Percentiles rank a stretch among this genome's conserved stretches.
Evolutionary conservation across 768 basidiomycete species (phyloP).

Genomic region (Tylopilus sp.): DNA sequence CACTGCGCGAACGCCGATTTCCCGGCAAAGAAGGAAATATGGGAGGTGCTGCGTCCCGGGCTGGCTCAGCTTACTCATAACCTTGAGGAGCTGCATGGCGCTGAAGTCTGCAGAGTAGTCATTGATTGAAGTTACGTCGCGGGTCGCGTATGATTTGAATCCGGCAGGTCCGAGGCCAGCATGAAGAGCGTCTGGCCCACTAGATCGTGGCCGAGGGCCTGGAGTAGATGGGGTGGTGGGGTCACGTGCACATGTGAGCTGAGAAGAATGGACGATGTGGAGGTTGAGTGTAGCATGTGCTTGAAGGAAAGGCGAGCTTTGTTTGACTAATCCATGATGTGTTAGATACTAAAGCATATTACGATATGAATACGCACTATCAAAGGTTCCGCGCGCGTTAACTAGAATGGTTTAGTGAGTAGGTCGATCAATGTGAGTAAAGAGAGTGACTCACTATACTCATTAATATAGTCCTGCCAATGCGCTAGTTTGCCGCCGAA

Average conservation of each 20-base stretch:
- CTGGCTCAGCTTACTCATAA: conserved; percentile 75
- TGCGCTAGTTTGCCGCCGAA: conserved; percentile 85
- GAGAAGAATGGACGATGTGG: conserved; percentile 83
- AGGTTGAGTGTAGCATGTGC: conserved; percentile 81
- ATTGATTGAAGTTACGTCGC: conserved; percentile 30
- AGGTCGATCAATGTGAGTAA: neutral
- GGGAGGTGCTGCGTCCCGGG: conserved; percentile 60
- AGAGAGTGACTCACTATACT: conserved; percentile 49
- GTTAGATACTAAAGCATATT: conserved; percentile 6
- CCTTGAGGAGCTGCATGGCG: conserved; percentile 76
- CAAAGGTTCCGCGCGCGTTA: conserved; percentile 67
- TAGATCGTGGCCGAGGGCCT: conserved; percentile 33
- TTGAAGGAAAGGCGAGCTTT: conserved; percentile 81
- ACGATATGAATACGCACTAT: conserved; percentile 45
- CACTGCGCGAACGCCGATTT: conserved; percentile 79
- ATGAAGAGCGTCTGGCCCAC: conserved; percentile 49
- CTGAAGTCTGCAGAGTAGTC: conserved; percentile 64
- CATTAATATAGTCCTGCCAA: conserved; percentile 76
- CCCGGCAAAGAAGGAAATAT: conserved; percentile 79
- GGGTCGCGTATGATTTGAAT: conserved; percentile 51
- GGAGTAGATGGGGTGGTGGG: conserved; percentile 31
- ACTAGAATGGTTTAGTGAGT: conserved; percentile 40
- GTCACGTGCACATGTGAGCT: conserved; percentile 42
- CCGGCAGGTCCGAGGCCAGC: conserved; percentile 59
- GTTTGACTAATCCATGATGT: conserved; percentile 49